phyloP scores from a whole-genome alignment of 257 asterid genomes.

The Penstemon davidsonii region DNA sequence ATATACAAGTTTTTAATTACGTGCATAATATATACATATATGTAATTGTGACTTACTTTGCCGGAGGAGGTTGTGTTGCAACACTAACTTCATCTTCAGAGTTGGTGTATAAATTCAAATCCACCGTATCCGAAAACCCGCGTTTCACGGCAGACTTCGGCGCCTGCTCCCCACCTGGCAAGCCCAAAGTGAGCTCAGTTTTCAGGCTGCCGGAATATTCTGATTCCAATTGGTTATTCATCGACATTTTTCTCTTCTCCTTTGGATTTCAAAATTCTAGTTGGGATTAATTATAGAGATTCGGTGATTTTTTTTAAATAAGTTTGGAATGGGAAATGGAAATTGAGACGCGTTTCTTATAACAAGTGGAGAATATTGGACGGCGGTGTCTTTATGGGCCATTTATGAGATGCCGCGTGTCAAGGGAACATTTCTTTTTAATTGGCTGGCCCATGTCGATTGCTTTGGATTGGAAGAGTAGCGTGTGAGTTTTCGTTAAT shows the following conservation, averaged over 20 bases:
- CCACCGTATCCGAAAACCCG: constrained; percentile 38
- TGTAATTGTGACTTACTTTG: constrained; percentile 42
- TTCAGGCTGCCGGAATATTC: constrained; percentile 41
- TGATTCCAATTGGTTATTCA: constrained; percentile 30
- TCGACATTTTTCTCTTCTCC: constrained; percentile 23
- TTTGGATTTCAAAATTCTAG: constrained; percentile 10
- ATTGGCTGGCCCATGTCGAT: constrained; percentile 38
- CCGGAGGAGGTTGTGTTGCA: constrained; percentile 34
- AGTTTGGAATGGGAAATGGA: neutral
- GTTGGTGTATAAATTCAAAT: constrained; percentile 34
- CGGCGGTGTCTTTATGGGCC: constrained; percentile 20
- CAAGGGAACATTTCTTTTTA: constrained; percentile 7
- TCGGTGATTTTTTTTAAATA: neutral
- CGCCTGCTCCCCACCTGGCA: constrained; percentile 53
- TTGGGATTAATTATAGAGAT: neutral
- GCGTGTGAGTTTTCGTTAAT: constrained; percentile 25
- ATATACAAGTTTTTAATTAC: neutral
- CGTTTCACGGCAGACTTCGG: constrained; percentile 50
- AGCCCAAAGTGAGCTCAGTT: constrained; percentile 69
- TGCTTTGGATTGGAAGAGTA: constrained; percentile 23
- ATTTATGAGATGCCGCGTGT: constrained; percentile 24
- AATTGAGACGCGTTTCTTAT: constrained; percentile 24
- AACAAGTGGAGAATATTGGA: constrained; percentile 8
- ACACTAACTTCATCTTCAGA: constrained; percentile 27
- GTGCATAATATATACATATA: neutral